Conservation (phyloP, 805 yeast species). For the Candida sonorensis region DNA sequence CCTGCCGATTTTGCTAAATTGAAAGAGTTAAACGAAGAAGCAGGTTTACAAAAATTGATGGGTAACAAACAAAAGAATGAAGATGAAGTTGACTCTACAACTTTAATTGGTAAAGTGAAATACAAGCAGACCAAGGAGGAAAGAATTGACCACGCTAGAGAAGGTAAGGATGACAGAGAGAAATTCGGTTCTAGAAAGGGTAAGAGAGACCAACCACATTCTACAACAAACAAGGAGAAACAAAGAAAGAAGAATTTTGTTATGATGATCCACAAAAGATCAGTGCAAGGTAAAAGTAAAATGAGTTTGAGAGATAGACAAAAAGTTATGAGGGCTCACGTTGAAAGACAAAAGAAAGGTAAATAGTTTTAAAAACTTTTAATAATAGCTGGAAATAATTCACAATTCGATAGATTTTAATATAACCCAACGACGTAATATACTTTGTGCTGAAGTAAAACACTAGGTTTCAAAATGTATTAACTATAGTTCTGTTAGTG, state of each 20-base stretch:
- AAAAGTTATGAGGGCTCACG: slow-evolving; percentile 77
- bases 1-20: slow-evolving; percentile 98
- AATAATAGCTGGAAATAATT: too few species aligned
- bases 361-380: slow-evolving; percentile 25
- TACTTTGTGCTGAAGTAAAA: too few species aligned
- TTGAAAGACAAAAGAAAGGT: slow-evolving; percentile 85
- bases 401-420: too few species aligned
- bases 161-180: slow-evolving; percentile 91
- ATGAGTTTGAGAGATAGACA: slow-evolving; percentile 88
- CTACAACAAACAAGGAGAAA: slow-evolving; percentile 94
- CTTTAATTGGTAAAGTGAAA: slow-evolving; percentile 71
- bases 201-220: slow-evolving; percentile 66
- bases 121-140: slow-evolving; percentile 87
- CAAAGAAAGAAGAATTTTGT: slow-evolving; percentile 97
- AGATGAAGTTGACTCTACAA: slow-evolving; percentile 75
- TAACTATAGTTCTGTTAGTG: too few species aligned
- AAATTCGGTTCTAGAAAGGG: slow-evolving; percentile 87
- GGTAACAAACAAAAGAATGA: slow-evolving; percentile 58
- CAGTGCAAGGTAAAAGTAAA: slow-evolving; percentile 91
- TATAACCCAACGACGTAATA: too few species aligned
- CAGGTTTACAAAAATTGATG: slow-evolving; percentile 77
- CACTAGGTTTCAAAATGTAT: too few species aligned
- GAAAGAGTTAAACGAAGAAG: slow-evolving; percentile 77
- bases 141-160: slow-evolving; percentile 76
- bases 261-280: slow-evolving; percentile 95